A percentile compares a stretch with the other conserved stretches of the same genome.
These are phyloP conservation scores for Skeletonema grethae DNA, from an alignment of 108 stramenopile genomes.

Conservation along the genomic window DNA sequence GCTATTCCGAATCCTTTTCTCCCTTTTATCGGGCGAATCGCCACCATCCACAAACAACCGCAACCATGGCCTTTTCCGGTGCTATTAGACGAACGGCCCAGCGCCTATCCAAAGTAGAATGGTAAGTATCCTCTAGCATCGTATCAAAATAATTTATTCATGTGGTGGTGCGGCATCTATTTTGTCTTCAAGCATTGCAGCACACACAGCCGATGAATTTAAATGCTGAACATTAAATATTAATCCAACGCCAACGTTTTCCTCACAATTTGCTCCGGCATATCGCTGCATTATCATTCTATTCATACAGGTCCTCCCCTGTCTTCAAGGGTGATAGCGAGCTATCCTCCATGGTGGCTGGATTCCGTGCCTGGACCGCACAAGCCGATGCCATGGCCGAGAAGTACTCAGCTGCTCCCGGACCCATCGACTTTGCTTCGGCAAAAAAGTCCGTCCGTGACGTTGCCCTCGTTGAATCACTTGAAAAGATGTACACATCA, in stretches of 20 bases:
- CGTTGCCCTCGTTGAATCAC: constrained; percentile 68
- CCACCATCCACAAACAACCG: background rate
- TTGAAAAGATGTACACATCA: constrained; percentile 74
- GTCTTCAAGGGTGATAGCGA: constrained; percentile 81
- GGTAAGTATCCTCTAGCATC: constrained; percentile 19
- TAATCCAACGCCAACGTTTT: background rate
- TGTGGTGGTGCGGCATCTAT: background rate
- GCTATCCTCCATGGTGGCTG: constrained; percentile 69
- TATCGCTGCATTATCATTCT: background rate
- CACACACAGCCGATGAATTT: background rate
- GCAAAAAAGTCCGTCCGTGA: constrained; percentile 78
- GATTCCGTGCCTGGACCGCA: constrained; percentile 83
- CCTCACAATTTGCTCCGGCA: background rate
- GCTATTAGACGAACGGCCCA: constrained; percentile 46
- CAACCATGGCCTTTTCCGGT: constrained; percentile 42
- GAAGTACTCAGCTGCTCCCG: constrained; percentile 80
- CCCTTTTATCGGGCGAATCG: background rate
- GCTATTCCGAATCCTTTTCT: no score
- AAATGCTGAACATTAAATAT: background rate
- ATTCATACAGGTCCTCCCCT: constrained; percentile 62
- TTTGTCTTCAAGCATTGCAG: background rate
- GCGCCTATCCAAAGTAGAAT: constrained; percentile 48
- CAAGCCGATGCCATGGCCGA: constrained; percentile 80
- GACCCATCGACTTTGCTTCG: constrained; percentile 76
- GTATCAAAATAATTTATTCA: background rate